Evolutionary conservation across 139 green algal species (phyloP).

Genomic region (Chlorella sp.): DNA sequence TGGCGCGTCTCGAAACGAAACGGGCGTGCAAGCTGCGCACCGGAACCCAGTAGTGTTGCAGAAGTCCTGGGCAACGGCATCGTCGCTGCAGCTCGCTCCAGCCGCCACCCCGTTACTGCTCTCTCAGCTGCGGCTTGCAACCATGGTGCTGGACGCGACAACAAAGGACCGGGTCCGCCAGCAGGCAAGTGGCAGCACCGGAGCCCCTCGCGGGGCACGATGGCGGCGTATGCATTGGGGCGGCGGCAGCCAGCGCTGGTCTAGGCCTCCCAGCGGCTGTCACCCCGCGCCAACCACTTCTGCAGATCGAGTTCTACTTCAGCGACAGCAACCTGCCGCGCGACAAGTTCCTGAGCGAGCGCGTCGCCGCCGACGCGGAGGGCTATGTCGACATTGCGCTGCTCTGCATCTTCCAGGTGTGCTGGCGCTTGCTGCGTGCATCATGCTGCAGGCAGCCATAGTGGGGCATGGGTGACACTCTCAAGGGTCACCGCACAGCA

Average conservation of each 20-base stretch:
- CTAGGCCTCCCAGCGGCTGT: background rate
- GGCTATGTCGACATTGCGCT: constrained; percentile 74
- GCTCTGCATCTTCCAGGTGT: constrained; percentile 73
- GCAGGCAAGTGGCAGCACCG: background rate
- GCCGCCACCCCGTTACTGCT: background rate
- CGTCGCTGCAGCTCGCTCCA: background rate
- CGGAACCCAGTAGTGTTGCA: background rate
- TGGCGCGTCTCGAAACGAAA: too few relatives aligned
- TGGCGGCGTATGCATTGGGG: constrained; percentile 9
- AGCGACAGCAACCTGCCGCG: constrained; percentile 88
- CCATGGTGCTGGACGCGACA: constrained; percentile 24
- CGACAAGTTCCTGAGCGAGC: constrained; percentile 81
- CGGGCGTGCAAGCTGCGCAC: too few relatives aligned
- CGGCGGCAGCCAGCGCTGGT: background rate
- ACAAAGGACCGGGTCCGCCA: constrained; percentile 31
- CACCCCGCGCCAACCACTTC: background rate
- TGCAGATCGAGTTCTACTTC: constrained; percentile 96
- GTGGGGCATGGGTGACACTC: too few relatives aligned
- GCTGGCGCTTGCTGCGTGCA: too few relatives aligned
- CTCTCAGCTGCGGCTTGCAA: background rate
- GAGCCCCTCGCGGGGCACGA: too few relatives aligned
- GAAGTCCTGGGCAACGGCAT: background rate
- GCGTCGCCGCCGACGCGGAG: constrained; percentile 69
- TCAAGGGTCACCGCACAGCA: too few relatives aligned
- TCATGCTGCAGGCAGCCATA: too few relatives aligned